Conservation (phyloP, 2,329 filamentous ascomycete genomes). For the Didymellaceae sp. region DNA sequence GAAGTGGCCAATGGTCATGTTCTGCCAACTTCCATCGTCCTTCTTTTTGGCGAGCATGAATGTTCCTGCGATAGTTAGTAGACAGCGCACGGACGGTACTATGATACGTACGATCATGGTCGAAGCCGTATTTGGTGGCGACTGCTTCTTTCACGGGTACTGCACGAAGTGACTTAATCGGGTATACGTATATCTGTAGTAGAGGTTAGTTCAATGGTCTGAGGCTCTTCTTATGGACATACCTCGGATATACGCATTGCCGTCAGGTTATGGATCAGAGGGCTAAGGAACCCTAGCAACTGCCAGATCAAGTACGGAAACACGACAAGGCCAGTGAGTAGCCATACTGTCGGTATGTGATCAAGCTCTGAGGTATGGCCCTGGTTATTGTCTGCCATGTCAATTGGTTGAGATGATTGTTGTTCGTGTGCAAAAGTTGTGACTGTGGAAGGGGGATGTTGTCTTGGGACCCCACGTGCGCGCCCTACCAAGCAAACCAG, state of each 20-base stretch:
- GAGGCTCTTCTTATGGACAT: conserved; percentile 1
- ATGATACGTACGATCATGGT: conserved; percentile 49
- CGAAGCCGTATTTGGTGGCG: conserved; percentile 54
- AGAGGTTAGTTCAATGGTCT: conserved; percentile 1
- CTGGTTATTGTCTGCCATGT: conserved; percentile 15
- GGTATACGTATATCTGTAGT: conserved; percentile 53
- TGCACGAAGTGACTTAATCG: conserved; percentile 55
- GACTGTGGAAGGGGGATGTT: conserved; percentile 4
- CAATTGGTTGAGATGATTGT: conserved; percentile 10
- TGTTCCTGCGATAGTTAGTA: conserved; percentile 22
- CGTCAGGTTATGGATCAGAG: conserved; percentile 29
- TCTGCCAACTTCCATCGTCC: conserved; percentile 43
- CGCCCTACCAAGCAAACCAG: conserved; percentile 18
- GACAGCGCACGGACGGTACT: background rate
- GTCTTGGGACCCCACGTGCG: conserved; percentile 20
- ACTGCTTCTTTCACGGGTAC: conserved; percentile 47
- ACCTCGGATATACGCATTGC: conserved; percentile 46
- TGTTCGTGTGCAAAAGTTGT: conserved; percentile 7
- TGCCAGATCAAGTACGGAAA: conserved; percentile 29
- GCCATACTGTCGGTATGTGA: conserved; percentile 27
- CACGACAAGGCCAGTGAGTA: conserved; percentile 29
- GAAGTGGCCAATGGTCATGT: conserved; percentile 52
- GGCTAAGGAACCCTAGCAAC: conserved; percentile 29
- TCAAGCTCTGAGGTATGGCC: conserved; percentile 24
- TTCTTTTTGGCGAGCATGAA: conserved; percentile 53